Conservation (phyloP, 225 moss, liverwort and hornwort species). For the Asterella californica region DNA sequence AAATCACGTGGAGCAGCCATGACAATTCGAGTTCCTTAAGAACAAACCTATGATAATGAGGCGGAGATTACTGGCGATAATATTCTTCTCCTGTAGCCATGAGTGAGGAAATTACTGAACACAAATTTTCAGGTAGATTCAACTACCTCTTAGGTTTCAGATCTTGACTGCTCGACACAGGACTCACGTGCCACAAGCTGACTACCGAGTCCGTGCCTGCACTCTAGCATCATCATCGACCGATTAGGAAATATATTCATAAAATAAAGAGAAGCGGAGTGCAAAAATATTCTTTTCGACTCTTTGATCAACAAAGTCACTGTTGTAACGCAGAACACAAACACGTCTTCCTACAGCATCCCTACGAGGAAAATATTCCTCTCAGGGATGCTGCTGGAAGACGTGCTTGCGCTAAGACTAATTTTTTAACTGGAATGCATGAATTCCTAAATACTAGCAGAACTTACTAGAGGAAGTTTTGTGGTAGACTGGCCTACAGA, state of each 20-base stretch:
- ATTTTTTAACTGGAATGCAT: too few relatives aligned
- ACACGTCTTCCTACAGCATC: too few relatives aligned
- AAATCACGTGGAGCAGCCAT: neutral
- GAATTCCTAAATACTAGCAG: too few relatives aligned
- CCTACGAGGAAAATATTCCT: too few relatives aligned
- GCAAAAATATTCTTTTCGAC: too few relatives aligned
- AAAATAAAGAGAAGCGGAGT: neutral
- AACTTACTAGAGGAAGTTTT: too few relatives aligned
- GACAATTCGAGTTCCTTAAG: neutral
- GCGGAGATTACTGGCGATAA: neutral
- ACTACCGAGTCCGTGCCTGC: constrained; percentile 81
- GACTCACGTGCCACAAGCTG: constrained; percentile 65
- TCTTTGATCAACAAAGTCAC: too few relatives aligned
- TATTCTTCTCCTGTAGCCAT: neutral
- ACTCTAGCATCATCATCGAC: constrained; percentile 41
- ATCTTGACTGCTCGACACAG: constrained; percentile 32
- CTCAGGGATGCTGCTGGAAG: too few relatives aligned
- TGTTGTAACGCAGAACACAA: too few relatives aligned
- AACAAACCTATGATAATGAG: neutral
- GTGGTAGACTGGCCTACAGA: too few relatives aligned
- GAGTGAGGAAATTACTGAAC: neutral
- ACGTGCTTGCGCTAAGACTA: too few relatives aligned
- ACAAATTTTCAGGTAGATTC: neutral
- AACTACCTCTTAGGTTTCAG: constrained; percentile 45
- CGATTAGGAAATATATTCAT: neutral